Evolutionary conservation across 2,329 filamentous ascomycete genomes (phyloP).

Genomic region (Westerdykella ornata): DNA sequence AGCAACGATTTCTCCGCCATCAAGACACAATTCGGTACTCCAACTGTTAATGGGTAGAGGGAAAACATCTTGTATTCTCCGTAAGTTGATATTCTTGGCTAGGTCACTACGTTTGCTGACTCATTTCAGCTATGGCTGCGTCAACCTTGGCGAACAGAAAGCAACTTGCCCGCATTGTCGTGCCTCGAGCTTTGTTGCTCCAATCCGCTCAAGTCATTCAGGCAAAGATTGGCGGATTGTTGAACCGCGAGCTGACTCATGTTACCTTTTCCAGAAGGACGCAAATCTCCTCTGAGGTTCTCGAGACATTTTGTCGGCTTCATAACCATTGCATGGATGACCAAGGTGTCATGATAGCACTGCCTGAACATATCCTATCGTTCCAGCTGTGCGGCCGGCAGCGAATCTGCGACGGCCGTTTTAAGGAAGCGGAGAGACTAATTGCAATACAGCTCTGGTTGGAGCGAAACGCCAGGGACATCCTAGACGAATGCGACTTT

Average conservation of each 20-base stretch:
- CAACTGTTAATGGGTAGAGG: constrained; percentile 64
- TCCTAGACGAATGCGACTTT: constrained; percentile 56
- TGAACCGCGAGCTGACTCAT: constrained; percentile 50
- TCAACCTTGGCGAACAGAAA: constrained; percentile 37
- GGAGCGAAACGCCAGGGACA: constrained; percentile 47
- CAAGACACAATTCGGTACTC: constrained; percentile 51
- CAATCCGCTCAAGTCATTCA: constrained; percentile 55
- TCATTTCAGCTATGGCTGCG: constrained; percentile 49
- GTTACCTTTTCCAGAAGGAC: constrained; percentile 52
- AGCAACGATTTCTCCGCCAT: constrained; percentile 52
- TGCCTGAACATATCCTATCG: constrained; percentile 60
- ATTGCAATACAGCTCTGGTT: constrained; percentile 49
- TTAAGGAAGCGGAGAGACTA: constrained; percentile 43
- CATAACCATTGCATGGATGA: constrained; percentile 40
- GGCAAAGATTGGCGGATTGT: constrained; percentile 49
- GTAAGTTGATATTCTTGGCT: constrained; percentile 11
- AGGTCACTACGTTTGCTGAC: constrained; percentile 7
- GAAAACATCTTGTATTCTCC: constrained; percentile 57
- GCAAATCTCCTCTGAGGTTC: constrained; percentile 22
- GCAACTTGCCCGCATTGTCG: constrained; percentile 48
- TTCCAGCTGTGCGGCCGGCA: constrained; percentile 58
- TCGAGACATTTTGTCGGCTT: constrained; percentile 33
- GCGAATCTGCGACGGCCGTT: constrained; percentile 45
- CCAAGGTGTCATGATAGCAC: constrained; percentile 51
- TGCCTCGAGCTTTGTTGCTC: constrained; percentile 51